Base-by-base conservation (phyloP, 805 yeast species). In the Candida verbasci region DNA sequence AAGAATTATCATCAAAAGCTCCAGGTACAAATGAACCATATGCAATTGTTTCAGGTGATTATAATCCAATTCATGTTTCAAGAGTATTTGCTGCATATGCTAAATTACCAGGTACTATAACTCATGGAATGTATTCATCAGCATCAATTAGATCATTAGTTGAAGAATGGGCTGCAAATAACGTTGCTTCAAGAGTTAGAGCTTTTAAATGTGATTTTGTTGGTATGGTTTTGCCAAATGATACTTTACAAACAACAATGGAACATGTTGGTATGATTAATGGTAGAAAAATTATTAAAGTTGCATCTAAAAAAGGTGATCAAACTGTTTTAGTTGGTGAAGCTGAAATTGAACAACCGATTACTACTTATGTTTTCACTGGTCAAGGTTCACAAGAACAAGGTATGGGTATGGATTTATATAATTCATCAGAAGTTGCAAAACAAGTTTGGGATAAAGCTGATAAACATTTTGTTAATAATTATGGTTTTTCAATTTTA, bases 371-470 rank as follows among this genome's bases (percentile, higher is more conserved):
- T 61, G 95, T 93, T 40, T 93, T 94, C 70, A 93, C 99, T 47
- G 99, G 98, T 59, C 99, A 93, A 74, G 99, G 99, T 64, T 91
- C 98, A 43, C 99, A 93, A 69, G 98, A 94, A 66, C 98, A 94
- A 72, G 97, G 97, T 62, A 93, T 93, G 99, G 98, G 99, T 75
- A 93, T 93, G 99, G 98, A 93, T 64, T 76, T 93, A 59, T 93
- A 93, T 65, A 81, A 80, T 47, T 74, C 84, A 28, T 85, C 96
- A 34, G 88, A 78, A 21, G 96, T 93, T 60, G 98, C 99, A 37
- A 80, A 80, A 55, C 79, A 78, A 46, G 97, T 93, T 45, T 93
- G 99, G 98, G 97, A 93, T 63, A 84, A 87, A 60, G 99, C 99
- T 44, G 98, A 93, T 61, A 62, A 65, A 41, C 98, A 94, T 66